Evolutionary conservation across 176 grass and related monocot genomes (phyloP).

Genomic region (Ananas comosus): DNA sequence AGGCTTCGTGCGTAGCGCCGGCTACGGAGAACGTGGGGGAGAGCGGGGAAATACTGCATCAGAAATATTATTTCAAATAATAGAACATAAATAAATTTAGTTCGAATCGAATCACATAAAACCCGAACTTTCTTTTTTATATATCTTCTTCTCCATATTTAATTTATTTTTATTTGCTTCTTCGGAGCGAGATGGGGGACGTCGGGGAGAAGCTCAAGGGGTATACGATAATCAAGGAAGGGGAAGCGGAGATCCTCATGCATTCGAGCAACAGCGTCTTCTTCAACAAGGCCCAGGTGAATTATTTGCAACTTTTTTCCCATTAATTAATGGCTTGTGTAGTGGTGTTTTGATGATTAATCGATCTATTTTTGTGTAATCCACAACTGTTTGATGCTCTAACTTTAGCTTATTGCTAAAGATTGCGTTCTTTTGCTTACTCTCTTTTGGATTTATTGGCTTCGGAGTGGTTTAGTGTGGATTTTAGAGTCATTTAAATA

Average conservation of each 20-base stretch:
- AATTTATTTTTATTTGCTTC: not conserved
- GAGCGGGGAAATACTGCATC: not conserved
- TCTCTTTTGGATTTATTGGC: not conserved
- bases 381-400: not conserved
- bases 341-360: not conserved
- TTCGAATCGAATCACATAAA: not conserved
- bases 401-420: not conserved
- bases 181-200: slow-evolving; percentile 36
- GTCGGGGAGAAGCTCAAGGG: slow-evolving; percentile 46
- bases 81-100: no score
- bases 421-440: not conserved
- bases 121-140: not conserved
- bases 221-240: slow-evolving; percentile 67
- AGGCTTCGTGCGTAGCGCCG: no score
- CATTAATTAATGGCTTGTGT: not conserved
- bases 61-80: no score
- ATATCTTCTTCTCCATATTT: not conserved
- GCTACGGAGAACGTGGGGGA: not conserved
- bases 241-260: slow-evolving; percentile 86
- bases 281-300: slow-evolving; percentile 84
- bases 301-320: not conserved
- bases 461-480: not conserved
- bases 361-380: not conserved
- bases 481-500: not conserved
- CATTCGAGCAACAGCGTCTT: slow-evolving; percentile 67